Evolutionary conservation across 2,329 filamentous ascomycete genomes (phyloP), one percentile per base, ranked within the genome.

Genomic region (Periconia macrospinosa): DNA sequence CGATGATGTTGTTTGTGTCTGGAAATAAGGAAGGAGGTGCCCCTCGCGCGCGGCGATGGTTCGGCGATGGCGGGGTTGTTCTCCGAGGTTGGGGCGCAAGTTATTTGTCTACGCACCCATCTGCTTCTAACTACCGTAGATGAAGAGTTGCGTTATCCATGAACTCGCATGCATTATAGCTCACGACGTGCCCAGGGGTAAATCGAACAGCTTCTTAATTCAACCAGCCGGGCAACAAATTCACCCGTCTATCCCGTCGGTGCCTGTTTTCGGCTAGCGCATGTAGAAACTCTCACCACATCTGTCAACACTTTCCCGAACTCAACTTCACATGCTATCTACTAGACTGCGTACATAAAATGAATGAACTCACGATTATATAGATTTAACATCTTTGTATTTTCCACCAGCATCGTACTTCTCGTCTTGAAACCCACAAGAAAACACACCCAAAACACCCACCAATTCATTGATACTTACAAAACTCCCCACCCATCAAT

Each of bases 11-110:
- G 17, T 27, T n/a, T 18, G 41, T 17, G 17, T 42, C 30, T n/a
- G 20, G 20, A 44, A 13, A 11, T 10, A 45, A n/a, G 23, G 43
- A 41, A 30, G 57, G 58, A 60, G 61, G 62, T 61, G 57, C 61
- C 61, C 63, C 60, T 58, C 43, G 48, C 66, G 62, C 63, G 55
- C 66, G 62, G 64, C 55, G 60, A 61, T 61, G 52, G 41, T 54
- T 63, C 62, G 61, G 63, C 49, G 61, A 64, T 63, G 49, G 60
- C 45, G 50, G 56, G 52, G 50, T 42, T 51, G 11, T 3, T 23
- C 43, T 9, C 50, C 54, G 52, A 63, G 35, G 48, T 46, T 49
- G 50, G 52, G 45, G 49, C 53, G 42, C 41, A 3, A 15, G 14
- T 18, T 8, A 5, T 27, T 8, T 5, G 23, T 27, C 23, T 27